A percentile compares a stretch with the other conserved stretches of the same genome.
phyloP scores from a whole-genome alignment of 768 basidiomycete genomes.

The Naganishia antarctica region DNA sequence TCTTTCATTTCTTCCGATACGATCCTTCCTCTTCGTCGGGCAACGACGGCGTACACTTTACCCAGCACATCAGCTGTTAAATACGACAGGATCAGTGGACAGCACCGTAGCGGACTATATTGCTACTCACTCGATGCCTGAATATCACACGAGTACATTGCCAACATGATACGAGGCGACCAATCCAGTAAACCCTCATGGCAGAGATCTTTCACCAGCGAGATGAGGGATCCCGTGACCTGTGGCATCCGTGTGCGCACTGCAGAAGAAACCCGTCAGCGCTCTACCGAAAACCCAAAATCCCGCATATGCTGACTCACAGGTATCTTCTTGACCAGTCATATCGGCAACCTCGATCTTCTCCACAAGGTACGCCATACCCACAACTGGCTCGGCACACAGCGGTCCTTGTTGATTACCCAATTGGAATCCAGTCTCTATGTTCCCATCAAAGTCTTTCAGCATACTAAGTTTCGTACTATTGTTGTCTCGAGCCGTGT shows the following conservation, averaged over 20 bases:
- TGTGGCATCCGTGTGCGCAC: constrained; percentile 76
- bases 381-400: constrained; percentile 90
- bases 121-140: constrained; percentile 81
- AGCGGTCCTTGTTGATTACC: constrained; percentile 90
- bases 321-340: constrained; percentile 54
- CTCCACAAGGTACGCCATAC: constrained; percentile 81
- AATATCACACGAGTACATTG: constrained; percentile 98
- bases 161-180: constrained; percentile 93
- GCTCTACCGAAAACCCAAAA: too few species aligned
- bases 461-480: constrained; percentile 36
- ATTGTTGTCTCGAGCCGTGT: constrained; percentile 26
- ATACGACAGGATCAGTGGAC: constrained; percentile 1
- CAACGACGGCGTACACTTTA: constrained; percentile 92
- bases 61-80: constrained; percentile 84
- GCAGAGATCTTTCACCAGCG: constrained; percentile 82
- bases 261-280: constrained; percentile 44
- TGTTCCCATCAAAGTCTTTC: constrained; percentile 67
- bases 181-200: constrained; percentile 86
- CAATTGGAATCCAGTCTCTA: constrained; percentile 92
- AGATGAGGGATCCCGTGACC: constrained; percentile 83
- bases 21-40: constrained; percentile 82
- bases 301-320: too few species aligned
- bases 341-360: constrained; percentile 63
- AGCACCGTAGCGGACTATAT: constrained; percentile 23
- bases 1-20: constrained; percentile 98